Evolutionary conservation across 495 filamentous ascomycete genomes (phyloP), one percentile per base, ranked within the genome.

Genomic region (Acidiella bohemica): DNA sequence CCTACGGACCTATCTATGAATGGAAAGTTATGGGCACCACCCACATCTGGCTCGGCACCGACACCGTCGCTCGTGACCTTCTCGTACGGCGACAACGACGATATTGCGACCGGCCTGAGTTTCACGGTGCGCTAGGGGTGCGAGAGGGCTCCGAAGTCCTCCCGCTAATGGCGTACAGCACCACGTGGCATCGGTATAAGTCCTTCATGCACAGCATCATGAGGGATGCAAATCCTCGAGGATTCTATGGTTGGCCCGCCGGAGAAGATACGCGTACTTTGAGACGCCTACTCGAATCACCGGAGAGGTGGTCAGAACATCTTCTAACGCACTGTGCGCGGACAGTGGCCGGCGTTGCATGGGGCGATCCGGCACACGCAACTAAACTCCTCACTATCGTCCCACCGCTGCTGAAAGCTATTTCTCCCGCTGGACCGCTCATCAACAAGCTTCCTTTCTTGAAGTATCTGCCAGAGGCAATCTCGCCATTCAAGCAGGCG

Each of bases 1-100:
- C 58, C 12, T 54, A 67, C 27, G 71, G 71, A 2, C 69, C 70
- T 0, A 70, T 74, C 42, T 75, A 70, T 51, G 59, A 65, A 40
- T 71, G 67, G 4, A 59, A 53, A 10, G n/a, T n/a, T n/a, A n/a
- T n/a, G n/a, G n/a, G n/a, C n/a, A n/a, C n/a, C n/a, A n/a, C n/a
- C n/a, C n/a, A n/a, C n/a, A n/a, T n/a, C n/a, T n/a, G n/a, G n/a
- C n/a, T n/a, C n/a, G n/a, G n/a, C n/a, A n/a, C n/a, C n/a, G n/a
- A n/a, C n/a, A n/a, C n/a, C n/a, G n/a, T n/a, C n/a, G n/a, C n/a
- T n/a, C n/a, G n/a, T n/a, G n/a, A n/a, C n/a, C n/a, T n/a, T n/a
- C n/a, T n/a, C n/a, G n/a, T n/a, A n/a, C n/a, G n/a, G n/a, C n/a
- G n/a, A n/a, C n/a, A n/a, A n/a, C n/a, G n/a, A n/a, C n/a, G n/a